phyloP scores from a whole-genome alignment of 1,284 basidiomycete genomes.

The Psilocybe mexicana region DNA sequence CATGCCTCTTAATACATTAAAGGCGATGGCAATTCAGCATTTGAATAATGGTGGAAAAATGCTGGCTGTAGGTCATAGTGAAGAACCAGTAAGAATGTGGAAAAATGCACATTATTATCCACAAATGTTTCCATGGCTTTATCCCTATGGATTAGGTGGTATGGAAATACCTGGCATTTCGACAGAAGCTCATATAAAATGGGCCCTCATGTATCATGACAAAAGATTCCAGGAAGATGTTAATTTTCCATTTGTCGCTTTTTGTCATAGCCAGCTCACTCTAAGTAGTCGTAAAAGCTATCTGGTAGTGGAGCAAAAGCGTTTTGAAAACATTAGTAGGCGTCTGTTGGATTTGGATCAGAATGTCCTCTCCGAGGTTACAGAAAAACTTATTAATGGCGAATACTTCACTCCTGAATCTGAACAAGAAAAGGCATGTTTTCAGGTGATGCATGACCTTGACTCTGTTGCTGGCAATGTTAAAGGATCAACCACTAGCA shows the following conservation, averaged over 20 bases:
- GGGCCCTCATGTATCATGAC: slow-evolving; percentile 38
- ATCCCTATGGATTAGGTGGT: slow-evolving; percentile 37
- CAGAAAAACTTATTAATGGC: slow-evolving; percentile 11
- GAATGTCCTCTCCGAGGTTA: neutral
- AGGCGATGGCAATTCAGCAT: slow-evolving; percentile 23
- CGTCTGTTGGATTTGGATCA: slow-evolving; percentile 11
- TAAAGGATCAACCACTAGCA: slow-evolving; percentile 29
- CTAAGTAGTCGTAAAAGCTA: slow-evolving; percentile 26
- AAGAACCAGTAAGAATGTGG: slow-evolving; percentile 27
- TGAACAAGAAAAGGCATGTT: slow-evolving; percentile 34
- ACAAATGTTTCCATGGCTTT: slow-evolving; percentile 38
- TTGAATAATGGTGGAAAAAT: slow-evolving; percentile 21
- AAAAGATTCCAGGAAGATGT: slow-evolving; percentile 38
- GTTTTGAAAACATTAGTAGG: slow-evolving; percentile 24
- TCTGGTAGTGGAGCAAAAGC: slow-evolving; percentile 25
- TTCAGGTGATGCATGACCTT: slow-evolving; percentile 30
- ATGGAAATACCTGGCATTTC: slow-evolving; percentile 18
- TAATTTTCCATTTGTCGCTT: slow-evolving; percentile 37
- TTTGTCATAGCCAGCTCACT: slow-evolving; percentile 42
- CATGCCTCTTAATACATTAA: slow-evolving; percentile 19
- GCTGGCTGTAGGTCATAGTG: slow-evolving; percentile 22
- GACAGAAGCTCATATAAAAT: slow-evolving; percentile 20
- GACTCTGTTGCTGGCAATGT: slow-evolving; percentile 33
- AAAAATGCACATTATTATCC: too few relatives aligned
- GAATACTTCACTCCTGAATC: slow-evolving; percentile 18